phyloP scores from a whole-genome alignment of 225 moss, liverwort and hornwort genomes.

The Sphagnum contortum region DNA sequence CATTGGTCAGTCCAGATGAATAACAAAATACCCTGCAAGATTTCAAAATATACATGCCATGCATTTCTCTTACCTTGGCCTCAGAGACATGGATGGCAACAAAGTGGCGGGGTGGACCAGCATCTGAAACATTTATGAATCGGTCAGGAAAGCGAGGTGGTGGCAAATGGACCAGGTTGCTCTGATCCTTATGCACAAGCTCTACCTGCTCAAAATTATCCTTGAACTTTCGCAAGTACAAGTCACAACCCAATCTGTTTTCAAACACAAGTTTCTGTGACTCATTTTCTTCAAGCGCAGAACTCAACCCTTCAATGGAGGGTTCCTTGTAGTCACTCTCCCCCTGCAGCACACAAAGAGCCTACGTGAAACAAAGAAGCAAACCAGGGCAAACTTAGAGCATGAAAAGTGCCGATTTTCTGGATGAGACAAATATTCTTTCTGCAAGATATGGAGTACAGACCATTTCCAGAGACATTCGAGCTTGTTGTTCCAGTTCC shows the following conservation, averaged over 20 bases:
- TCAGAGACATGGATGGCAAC: constrained; percentile 83
- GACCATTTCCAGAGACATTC: constrained; percentile 82
- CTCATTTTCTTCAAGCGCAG: constrained; percentile 76
- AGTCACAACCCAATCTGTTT: constrained; percentile 68
- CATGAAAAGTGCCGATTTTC: neutral
- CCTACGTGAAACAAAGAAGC: neutral
- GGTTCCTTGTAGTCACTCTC: constrained; percentile 61
- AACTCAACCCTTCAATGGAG: constrained; percentile 31
- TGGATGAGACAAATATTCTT: too few relatives aligned
- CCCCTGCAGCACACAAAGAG: constrained; percentile 37
- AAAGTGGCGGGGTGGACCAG: constrained; percentile 64
- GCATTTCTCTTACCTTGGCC: constrained; percentile 47
- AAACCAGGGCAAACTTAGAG: neutral
- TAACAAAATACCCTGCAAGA: too few relatives aligned
- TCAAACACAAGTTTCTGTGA: constrained; percentile 65
- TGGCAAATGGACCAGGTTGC: constrained; percentile 60
- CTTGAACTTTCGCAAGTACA: constrained; percentile 75
- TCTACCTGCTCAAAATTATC: constrained; percentile 75
- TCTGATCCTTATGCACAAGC: constrained; percentile 40
- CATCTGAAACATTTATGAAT: constrained; percentile 64
- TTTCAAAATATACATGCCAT: too few relatives aligned
- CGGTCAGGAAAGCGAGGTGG: constrained; percentile 89
- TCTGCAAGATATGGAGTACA: neutral
- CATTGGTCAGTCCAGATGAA: too few relatives aligned
- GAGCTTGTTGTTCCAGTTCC: constrained; percentile 75